These are phyloP conservation scores for Auricularia sp. DNA, from an alignment of 768 basidiomycete species.

Conservation along the genomic window DNA sequence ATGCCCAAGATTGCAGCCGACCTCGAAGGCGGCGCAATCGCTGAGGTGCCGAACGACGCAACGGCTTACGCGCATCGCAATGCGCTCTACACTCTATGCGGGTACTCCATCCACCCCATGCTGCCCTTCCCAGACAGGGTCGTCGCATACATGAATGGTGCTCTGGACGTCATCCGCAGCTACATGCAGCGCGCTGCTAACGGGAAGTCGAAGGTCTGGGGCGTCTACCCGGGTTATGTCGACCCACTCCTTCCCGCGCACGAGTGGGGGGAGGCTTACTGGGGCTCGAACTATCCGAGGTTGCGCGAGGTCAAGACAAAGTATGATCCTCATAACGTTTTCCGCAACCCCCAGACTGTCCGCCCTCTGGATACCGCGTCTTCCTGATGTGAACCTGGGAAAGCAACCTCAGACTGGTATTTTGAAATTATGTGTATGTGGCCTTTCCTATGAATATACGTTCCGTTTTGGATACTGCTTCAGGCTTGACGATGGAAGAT, in stretches of 20 bases:
- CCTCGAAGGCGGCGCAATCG: constrained; percentile 1
- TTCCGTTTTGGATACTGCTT: too few species aligned
- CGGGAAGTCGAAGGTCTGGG: constrained; percentile 1
- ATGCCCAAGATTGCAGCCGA: neutral
- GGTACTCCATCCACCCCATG: constrained; percentile 1
- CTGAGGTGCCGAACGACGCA: neutral
- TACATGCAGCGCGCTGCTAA: neutral
- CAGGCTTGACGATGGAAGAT: too few species aligned
- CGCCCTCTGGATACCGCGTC: neutral
- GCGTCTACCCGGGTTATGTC: constrained; percentile 3
- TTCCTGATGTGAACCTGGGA: too few species aligned
- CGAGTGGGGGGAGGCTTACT: constrained; percentile 16
- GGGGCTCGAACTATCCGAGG: constrained; percentile 25
- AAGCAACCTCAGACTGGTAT: too few species aligned
- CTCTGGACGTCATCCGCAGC: constrained; percentile 1
- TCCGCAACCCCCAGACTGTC: neutral
- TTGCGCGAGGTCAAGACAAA: constrained; percentile 23
- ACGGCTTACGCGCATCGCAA: constrained; percentile 3
- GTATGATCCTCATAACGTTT: constrained; percentile 10
- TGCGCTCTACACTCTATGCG: neutral
- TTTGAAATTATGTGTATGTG: too few species aligned
- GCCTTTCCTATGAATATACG: too few species aligned
- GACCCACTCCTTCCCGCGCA: neutral
- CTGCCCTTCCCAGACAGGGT: constrained; percentile 2
- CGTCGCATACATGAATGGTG: neutral